Evolutionary conservation across 768 basidiomycete species (phyloP).

Genomic region (Epithele typhae): DNA sequence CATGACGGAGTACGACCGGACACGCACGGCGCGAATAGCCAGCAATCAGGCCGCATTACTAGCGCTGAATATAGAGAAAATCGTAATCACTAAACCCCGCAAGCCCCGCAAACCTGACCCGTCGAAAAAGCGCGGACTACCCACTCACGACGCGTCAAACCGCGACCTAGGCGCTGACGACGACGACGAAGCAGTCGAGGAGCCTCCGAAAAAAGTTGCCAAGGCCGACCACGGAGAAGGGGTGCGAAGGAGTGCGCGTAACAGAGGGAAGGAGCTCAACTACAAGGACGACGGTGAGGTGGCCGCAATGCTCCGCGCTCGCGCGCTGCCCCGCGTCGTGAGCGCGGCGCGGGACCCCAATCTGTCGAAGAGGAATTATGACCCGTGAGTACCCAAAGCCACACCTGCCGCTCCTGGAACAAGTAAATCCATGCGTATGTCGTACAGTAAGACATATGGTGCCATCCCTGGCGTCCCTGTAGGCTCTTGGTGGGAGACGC

Average conservation of each 20-base stretch:
- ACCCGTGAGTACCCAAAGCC: conserved; percentile 45
- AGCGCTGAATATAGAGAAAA: conserved; percentile 32
- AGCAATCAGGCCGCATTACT: too few relatives aligned
- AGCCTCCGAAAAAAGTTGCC: conserved; percentile 13
- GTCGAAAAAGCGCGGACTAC: conserved; percentile 21
- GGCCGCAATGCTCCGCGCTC: conserved; percentile 9
- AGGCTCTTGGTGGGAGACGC: conserved; percentile 79
- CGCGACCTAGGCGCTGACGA: conserved; percentile 27
- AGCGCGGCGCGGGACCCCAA: conserved; percentile 19
- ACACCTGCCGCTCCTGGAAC: not conserved
- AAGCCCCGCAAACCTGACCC: conserved; percentile 22
- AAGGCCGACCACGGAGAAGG: conserved; percentile 21
- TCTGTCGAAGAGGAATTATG: conserved; percentile 28
- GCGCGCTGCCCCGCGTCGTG: conserved; percentile 5
- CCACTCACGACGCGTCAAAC: too few relatives aligned
- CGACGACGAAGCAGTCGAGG: conserved; percentile 19
- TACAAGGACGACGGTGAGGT: conserved; percentile 43
- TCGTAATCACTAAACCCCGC: conserved; percentile 34
- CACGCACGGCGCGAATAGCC: too few relatives aligned
- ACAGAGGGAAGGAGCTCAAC: conserved; percentile 52
- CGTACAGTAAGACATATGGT: conserved; percentile 71
- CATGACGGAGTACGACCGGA: too few relatives aligned
- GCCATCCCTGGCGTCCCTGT: conserved; percentile 74
- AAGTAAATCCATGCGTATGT: not conserved
- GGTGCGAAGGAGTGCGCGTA: conserved; percentile 64